A percentile compares a stretch with the other conserved stretches of the same genome.
Conservation (phyloP, 2,329 filamentous ascomycete species). For the Trichoderma gracile region DNA sequence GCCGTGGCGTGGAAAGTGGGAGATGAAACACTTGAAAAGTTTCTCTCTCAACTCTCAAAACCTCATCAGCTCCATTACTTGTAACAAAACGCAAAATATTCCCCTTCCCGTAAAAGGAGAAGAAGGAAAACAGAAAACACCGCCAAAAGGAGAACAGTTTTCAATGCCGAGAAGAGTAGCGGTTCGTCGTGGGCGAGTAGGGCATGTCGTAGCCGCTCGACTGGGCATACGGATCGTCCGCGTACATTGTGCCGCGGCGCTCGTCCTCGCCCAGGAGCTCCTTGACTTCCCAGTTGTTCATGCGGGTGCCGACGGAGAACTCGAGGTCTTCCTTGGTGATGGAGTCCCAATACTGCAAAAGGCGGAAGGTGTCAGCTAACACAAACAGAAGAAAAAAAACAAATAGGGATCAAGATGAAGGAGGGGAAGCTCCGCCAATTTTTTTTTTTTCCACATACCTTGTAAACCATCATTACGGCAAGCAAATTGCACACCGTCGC, state of each 20-base stretch:
- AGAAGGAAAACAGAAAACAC: too few relatives aligned
- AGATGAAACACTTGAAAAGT: too few relatives aligned
- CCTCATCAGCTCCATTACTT: too few relatives aligned
- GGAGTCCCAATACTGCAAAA: conserved; percentile 88
- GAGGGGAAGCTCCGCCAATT: too few relatives aligned
- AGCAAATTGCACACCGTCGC: conserved; percentile 91
- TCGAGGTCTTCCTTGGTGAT: conserved; percentile 98
- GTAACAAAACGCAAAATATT: too few relatives aligned
- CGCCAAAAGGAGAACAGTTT: too few relatives aligned
- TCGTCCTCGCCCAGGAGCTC: conserved; percentile 82
- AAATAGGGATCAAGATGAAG: conserved; percentile 20
- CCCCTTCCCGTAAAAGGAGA: too few relatives aligned
- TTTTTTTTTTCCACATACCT: conserved; percentile 67
- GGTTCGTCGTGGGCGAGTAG: conserved; percentile 47
- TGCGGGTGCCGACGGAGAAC: conserved; percentile 92
- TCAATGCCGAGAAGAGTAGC: conserved; percentile 52
- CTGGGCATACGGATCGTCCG: conserved; percentile 65
- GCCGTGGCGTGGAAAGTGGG: too few relatives aligned
- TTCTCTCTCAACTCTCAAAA: too few relatives aligned
- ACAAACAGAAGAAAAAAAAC: too few relatives aligned
- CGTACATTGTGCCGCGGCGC: conserved; percentile 70
- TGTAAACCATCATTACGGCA: conserved; percentile 99
- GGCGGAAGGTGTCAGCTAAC: too few relatives aligned
- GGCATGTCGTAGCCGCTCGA: conserved; percentile 55
- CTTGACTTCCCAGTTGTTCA: conserved; percentile 98